phyloP scores from a whole-genome alignment of 305 asterid genomes.

The Lippia alba region DNA sequence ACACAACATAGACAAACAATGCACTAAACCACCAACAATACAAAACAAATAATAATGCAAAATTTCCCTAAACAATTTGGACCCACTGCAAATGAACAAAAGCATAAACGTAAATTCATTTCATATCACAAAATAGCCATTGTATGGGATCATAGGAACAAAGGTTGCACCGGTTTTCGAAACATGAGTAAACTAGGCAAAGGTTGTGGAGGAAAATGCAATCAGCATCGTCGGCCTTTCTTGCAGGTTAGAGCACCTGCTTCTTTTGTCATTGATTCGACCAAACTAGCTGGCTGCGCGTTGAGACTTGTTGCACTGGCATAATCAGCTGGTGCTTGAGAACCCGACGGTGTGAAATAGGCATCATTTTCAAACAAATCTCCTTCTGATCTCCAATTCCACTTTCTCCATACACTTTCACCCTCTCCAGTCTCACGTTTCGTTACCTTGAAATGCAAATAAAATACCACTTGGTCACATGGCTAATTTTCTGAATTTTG shows the following conservation, averaged over 20 bases:
- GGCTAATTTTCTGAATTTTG: no score
- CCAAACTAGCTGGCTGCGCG: background rate
- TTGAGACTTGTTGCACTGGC: background rate
- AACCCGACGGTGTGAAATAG: background rate
- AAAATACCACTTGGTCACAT: background rate
- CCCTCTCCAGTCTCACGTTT: background rate
- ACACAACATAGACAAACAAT: no score
- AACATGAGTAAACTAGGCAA: no score
- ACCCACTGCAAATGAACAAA: no score
- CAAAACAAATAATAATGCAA: no score
- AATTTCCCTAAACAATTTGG: no score
- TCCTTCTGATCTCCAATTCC: background rate
- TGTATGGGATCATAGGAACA: no score
- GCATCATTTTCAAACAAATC: background rate
- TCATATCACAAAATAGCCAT: no score
- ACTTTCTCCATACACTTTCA: background rate
- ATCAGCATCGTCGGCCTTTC: background rate
- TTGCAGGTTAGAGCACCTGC: background rate
- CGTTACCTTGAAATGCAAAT: background rate
- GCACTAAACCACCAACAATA: no score
- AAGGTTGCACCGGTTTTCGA: no score
- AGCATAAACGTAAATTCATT: no score
- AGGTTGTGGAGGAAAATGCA: no score
- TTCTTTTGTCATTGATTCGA: background rate
- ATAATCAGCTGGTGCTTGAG: background rate